Evolutionary conservation across 23 red algal species (phyloP).

Genomic region (Pyropia haitanensis): DNA sequence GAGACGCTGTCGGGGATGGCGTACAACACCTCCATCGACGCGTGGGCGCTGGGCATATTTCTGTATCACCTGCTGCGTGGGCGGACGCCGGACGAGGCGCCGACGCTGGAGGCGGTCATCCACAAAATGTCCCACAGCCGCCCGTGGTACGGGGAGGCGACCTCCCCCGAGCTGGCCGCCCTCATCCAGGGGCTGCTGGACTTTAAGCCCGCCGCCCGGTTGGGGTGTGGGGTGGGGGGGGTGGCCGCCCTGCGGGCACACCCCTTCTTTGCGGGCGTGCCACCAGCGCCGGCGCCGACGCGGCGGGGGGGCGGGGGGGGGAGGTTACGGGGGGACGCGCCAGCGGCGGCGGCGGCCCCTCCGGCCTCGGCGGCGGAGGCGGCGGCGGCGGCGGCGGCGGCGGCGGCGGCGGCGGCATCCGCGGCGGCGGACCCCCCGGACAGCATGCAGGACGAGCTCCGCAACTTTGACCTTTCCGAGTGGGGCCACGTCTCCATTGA

Average conservation of each 20-base stretch:
- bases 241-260: slow-evolving; percentile 43
- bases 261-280: slow-evolving; percentile 78
- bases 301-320: no score
- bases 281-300: no score
- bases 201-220: slow-evolving; percentile 49
- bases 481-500: slow-evolving; percentile 61
- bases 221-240: slow-evolving; percentile 60
- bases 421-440: background rate
- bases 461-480: slow-evolving; percentile 68
- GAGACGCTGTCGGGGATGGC: slow-evolving; percentile 69
- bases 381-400: background rate
- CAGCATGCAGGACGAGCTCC: slow-evolving; percentile 29
- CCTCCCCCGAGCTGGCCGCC: slow-evolving; percentile 41
- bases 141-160: no score
- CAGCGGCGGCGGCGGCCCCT: no score
- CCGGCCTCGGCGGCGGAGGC: background rate
- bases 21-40: slow-evolving; percentile 82
- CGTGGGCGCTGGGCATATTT: slow-evolving; percentile 92
- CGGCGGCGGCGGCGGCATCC: slow-evolving; percentile 30
- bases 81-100: slow-evolving; percentile 62
- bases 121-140: slow-evolving; percentile 58
- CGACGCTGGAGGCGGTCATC: slow-evolving; percentile 68
- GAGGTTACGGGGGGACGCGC: no score
- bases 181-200: slow-evolving; percentile 70
- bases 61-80: slow-evolving; percentile 73